Evolutionary conservation across 179 eudicot species (phyloP).

Genomic region (Beta corolliflora): DNA sequence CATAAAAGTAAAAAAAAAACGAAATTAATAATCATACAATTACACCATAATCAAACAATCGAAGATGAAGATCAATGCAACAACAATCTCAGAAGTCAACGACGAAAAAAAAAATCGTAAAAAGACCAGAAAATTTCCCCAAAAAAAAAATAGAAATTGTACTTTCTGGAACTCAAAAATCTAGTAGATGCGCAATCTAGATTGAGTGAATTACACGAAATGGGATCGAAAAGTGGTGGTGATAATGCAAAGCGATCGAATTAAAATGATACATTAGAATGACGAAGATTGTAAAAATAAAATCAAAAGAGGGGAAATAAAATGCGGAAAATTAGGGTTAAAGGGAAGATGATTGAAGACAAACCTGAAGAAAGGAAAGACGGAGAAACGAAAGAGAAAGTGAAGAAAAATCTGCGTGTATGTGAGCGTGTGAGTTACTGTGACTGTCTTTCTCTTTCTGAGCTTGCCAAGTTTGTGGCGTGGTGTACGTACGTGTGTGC

Average conservation of each 20-base stretch:
- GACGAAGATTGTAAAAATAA: not conserved
- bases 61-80: not conserved
- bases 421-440: not conserved
- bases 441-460: not conserved
- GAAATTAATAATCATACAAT: not conserved
- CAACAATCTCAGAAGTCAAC: constrained; percentile 11
- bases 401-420: too few species aligned
- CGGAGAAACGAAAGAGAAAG: not conserved
- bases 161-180: not conserved
- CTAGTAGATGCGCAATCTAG: not conserved
- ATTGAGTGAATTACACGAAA: constrained; percentile 1
- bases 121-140: not conserved
- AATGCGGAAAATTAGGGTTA: constrained; percentile 15
- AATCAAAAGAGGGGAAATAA: not conserved
- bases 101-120: not conserved
- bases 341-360: not conserved
- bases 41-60: not conserved
- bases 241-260: not conserved
- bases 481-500: not conserved
- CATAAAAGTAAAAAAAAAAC: not conserved
- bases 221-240: constrained; percentile 8
- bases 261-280: not conserved
- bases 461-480: not conserved
- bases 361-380: constrained; percentile 16
- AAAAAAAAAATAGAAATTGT: not conserved